Conservation (phyloP, 257 asterid genomes). For the Cynanchum wilfordii region DNA sequence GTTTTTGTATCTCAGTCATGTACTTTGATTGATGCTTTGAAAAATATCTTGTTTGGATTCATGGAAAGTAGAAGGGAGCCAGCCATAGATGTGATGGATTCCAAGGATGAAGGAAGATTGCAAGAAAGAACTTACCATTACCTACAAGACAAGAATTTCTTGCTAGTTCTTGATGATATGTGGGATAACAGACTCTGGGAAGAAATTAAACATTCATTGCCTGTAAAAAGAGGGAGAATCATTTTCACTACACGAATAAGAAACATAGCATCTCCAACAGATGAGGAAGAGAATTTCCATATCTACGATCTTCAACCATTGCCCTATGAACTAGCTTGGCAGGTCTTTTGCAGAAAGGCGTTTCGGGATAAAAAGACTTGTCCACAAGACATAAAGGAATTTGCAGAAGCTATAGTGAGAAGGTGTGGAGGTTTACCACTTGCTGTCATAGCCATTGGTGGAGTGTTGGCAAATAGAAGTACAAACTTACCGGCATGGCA, state of each 20-base stretch:
- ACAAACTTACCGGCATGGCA: slow-evolving; percentile 10
- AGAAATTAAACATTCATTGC: slow-evolving; percentile 10
- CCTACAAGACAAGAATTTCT: slow-evolving; percentile 13
- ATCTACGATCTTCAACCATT: slow-evolving; percentile 13
- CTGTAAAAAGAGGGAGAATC: not conserved
- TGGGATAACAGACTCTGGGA: slow-evolving; percentile 15
- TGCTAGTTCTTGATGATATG: slow-evolving; percentile 17
- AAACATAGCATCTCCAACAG: slow-evolving; percentile 4
- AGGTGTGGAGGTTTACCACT: slow-evolving; percentile 10
- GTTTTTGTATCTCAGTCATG: slow-evolving; percentile 12
- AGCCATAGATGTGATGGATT: slow-evolving; percentile 15
- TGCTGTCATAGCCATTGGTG: slow-evolving; percentile 14
- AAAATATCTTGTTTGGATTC: slow-evolving; percentile 7
- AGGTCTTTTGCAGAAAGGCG: slow-evolving; percentile 4
- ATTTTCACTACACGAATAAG: slow-evolving; percentile 1
- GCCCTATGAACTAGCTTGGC: slow-evolving; percentile 7
- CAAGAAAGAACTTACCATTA: slow-evolving; percentile 11
- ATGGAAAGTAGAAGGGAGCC: slow-evolving; percentile 14
- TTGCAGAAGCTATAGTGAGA: slow-evolving; percentile 5
- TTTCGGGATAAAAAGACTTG: slow-evolving; percentile 5
- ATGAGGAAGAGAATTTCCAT: slow-evolving; percentile 5
- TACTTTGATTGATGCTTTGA: slow-evolving; percentile 10
- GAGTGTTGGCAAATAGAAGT: slow-evolving; percentile 8
- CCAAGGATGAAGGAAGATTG: slow-evolving; percentile 11
- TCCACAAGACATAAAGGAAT: slow-evolving; percentile 7